Evolutionary conservation across 1,284 basidiomycete species (phyloP).

Genomic region (Ceratobasidium theobromae): DNA sequence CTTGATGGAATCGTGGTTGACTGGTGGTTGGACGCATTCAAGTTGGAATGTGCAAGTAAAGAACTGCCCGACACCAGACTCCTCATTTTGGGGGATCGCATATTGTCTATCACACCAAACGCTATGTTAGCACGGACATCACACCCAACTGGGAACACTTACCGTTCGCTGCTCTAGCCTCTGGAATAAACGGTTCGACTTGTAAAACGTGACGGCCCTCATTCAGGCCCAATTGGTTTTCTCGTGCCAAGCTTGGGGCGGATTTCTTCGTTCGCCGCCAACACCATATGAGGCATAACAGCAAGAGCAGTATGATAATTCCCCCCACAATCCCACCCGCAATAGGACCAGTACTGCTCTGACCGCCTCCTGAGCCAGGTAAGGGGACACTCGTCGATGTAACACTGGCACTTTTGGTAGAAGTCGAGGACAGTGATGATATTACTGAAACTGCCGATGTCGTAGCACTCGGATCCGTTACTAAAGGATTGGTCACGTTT

Average conservation of each 20-base stretch:
- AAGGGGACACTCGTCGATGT: too few species aligned
- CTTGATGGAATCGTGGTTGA: neutral
- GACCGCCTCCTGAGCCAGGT: neutral
- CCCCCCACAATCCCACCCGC: conserved; percentile 2
- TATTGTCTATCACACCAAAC: too few species aligned
- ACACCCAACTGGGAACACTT: too few species aligned
- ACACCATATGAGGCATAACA: neutral
- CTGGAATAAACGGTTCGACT: conserved; percentile 4
- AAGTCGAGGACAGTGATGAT: neutral
- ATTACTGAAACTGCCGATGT: neutral
- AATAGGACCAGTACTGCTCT: neutral
- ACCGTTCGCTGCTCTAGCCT: neutral
- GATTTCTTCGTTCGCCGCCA: neutral
- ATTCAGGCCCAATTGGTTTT: neutral
- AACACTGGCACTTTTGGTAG: neutral
- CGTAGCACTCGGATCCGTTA: conserved; percentile 1
- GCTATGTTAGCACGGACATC: too few species aligned
- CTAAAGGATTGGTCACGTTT: conserved; percentile 11
- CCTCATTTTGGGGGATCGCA: neutral
- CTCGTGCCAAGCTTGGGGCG: neutral
- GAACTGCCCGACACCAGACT: neutral
- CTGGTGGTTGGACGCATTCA: neutral
- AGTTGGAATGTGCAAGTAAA: neutral
- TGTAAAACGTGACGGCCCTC: neutral
- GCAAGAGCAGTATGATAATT: neutral